A percentile compares a stretch with the other conserved stretches of the same genome.
Conservation (phyloP, 2,329 filamentous ascomycete species). For the Paraconiothyrium sp. region DNA sequence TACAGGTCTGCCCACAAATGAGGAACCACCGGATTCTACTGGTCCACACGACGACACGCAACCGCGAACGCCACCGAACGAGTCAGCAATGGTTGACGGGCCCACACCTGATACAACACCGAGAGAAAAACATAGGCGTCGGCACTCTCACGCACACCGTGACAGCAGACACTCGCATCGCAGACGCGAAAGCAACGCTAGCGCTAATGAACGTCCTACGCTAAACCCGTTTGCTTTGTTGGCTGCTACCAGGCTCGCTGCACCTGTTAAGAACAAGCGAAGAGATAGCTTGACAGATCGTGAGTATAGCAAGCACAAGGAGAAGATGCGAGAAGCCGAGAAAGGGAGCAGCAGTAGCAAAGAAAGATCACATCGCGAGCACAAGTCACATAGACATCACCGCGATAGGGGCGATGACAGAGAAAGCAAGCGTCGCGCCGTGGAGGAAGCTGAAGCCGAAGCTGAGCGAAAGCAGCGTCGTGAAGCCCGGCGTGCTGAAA, state of each 20-base stretch:
- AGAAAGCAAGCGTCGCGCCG: constrained; percentile 38
- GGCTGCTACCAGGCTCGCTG: constrained; percentile 31
- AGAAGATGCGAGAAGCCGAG: constrained; percentile 31
- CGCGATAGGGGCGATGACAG: constrained; percentile 41
- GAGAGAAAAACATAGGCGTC: constrained; percentile 39
- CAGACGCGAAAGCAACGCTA: constrained; percentile 44
- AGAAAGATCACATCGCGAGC: constrained; percentile 39
- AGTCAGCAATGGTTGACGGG: constrained; percentile 39
- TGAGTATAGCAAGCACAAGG: constrained; percentile 34
- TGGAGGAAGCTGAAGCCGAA: constrained; percentile 39
- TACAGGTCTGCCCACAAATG: not conserved
- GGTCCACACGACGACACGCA: constrained; percentile 6
- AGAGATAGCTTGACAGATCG: constrained; percentile 46
- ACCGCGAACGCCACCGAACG: constrained; percentile 33
- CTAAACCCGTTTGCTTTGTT: constrained; percentile 30
- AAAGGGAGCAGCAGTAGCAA: constrained; percentile 38
- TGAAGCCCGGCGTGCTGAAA: constrained; percentile 40
- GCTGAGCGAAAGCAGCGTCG: constrained; percentile 38
- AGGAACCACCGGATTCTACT: constrained; percentile 1
- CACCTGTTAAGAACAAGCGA: constrained; percentile 36
- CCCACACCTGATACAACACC: constrained; percentile 29
- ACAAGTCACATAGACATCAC: constrained; percentile 35
- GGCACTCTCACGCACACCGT: constrained; percentile 41
- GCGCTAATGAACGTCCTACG: constrained; percentile 36
- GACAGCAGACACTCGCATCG: constrained; percentile 39